Conservation (phyloP, 176 grass and related monocot genomes). For the Avena insularis region DNA sequence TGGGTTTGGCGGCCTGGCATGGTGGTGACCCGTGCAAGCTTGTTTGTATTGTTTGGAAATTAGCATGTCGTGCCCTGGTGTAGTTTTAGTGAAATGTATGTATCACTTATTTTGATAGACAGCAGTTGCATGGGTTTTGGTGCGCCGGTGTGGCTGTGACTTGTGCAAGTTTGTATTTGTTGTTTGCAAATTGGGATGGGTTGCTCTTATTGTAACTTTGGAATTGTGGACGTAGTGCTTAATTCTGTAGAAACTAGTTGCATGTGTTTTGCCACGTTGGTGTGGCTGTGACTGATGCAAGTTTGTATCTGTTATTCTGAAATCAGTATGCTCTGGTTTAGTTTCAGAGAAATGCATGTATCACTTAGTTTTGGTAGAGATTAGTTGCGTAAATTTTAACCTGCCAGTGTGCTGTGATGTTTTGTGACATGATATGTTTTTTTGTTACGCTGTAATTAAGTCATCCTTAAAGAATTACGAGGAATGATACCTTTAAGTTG, state of each 20-base stretch:
- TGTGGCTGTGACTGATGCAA: not conserved
- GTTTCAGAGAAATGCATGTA: not conserved
- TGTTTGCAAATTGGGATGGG: not conserved
- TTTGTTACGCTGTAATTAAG: not conserved
- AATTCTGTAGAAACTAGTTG: slow-evolving; percentile 22
- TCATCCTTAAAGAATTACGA: not conserved
- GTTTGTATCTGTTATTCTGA: not conserved
- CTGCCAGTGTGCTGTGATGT: not conserved
- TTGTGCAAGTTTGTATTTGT: not conserved
- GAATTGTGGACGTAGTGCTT: not conserved
- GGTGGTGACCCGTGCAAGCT: not conserved
- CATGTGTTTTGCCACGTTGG: not conserved
- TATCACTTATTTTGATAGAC: not conserved
- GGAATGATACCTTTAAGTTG: not conserved
- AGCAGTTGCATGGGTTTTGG: slow-evolving; percentile 18
- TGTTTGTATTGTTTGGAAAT: not conserved
- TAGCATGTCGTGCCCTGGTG: not conserved
- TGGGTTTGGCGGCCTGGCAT: too few species aligned
- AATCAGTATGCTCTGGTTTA: not conserved
- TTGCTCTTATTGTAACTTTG: not conserved
- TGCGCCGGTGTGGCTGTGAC: not conserved
- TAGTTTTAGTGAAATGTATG: not conserved
- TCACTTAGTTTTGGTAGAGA: not conserved
- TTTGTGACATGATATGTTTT: not conserved
- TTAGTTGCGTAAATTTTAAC: slow-evolving; percentile 16